Percentiles rank a stretch among this genome's conserved stretches.
Conservation (phyloP, 75 land plant genomes). For the Selaginella tamariscina region DNA sequence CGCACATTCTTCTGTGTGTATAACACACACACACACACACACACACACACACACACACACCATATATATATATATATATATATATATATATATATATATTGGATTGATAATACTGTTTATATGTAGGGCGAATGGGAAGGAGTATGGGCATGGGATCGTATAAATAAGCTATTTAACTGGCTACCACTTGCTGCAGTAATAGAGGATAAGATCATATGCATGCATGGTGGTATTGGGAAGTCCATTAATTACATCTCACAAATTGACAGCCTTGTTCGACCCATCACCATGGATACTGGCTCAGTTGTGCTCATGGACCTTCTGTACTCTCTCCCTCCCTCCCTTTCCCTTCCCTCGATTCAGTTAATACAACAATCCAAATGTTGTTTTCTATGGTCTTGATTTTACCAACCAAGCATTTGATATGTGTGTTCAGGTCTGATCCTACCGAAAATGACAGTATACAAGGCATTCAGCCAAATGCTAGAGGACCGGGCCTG, state of each 20-base stretch:
- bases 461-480: slow-evolving; percentile 29
- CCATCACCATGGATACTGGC: slow-evolving; percentile 31
- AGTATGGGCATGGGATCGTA: slow-evolving; percentile 30
- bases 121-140: slow-evolving; percentile 28
- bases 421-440: slow-evolving; percentile 17
- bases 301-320: slow-evolving; percentile 31
- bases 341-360: no score
- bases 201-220: slow-evolving; percentile 27
- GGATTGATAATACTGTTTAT: not conserved
- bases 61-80: no score
- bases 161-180: slow-evolving; percentile 27
- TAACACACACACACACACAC: no score
- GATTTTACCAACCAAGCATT: not conserved
- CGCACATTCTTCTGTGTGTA: no score
- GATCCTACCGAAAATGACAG: slow-evolving; percentile 30
- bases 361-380: no score
- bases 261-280: slow-evolving; percentile 26
- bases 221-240: slow-evolving; percentile 34
- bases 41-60: no score
- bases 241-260: slow-evolving; percentile 25
- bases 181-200: slow-evolving; percentile 26
- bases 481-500: slow-evolving; percentile 29
- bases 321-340: slow-evolving; percentile 19
- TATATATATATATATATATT: not conserved
- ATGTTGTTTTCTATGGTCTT: not conserved